These are phyloP conservation scores for Caryocar brasiliense DNA, from an alignment of 441 rosid genomes.

Conservation along the genomic window DNA sequence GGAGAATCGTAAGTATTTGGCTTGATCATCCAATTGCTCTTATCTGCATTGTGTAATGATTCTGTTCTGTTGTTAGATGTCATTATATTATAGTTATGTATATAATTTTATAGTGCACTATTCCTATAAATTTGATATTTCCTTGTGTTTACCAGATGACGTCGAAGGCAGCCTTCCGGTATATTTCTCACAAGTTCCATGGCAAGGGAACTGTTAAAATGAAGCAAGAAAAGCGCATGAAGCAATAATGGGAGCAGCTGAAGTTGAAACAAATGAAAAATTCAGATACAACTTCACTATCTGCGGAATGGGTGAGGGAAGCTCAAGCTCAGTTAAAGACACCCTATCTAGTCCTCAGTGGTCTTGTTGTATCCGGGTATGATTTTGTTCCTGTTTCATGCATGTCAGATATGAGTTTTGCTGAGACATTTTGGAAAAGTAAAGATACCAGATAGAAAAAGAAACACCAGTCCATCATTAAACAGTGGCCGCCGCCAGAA, in stretches of 20 bases:
- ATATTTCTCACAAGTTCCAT: constrained; percentile 84
- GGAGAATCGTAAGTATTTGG: constrained; percentile 75
- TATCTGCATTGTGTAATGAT: not conserved
- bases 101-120: not conserved
- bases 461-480: no score
- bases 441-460: no score
- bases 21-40: not conserved
- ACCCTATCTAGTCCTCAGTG: constrained; percentile 95
- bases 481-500: no score
- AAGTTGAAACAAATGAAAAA: constrained; percentile 92
- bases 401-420: not conserved
- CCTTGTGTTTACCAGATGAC: constrained; percentile 51
- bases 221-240: constrained; percentile 96
- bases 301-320: constrained; percentile 94
- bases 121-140: no score
- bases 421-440: no score
- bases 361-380: constrained; percentile 92
- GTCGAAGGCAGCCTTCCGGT: constrained; percentile 84
- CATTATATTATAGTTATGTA: not conserved
- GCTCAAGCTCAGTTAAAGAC: constrained; percentile 82
- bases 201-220: constrained; percentile 97
- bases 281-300: constrained; percentile 81
- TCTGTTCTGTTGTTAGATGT: not conserved
- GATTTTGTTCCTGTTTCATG: not conserved
- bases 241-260: constrained; percentile 78